Base-by-base conservation (phyloP, 2,329 filamentous ascomycete species). In the Sclerotinia trifoliorum region DNA sequence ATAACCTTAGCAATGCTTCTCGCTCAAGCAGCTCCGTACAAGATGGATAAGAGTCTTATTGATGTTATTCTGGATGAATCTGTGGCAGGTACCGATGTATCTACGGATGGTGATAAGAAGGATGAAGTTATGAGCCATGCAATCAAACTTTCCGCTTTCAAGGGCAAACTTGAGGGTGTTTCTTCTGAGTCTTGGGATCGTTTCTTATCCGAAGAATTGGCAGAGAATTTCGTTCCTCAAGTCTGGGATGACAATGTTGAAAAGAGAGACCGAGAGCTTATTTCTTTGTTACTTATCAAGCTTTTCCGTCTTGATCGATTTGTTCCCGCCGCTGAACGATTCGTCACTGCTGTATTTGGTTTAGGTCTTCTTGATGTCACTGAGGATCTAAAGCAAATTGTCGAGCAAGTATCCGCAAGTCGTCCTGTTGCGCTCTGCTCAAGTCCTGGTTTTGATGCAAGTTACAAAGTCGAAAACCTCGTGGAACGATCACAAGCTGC, bases 391-490 rank as follows among this genome's bases (percentile, higher is more conserved):
- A 89, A 90, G 77, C 88, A 91, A 69, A 94, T 95, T 24, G 91
- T 96, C 68, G 86, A 89, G 64, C 90, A 96, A 79, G 93, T 97
- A 65, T 90, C 89, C 7, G 89, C 94, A 42, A 92, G 88, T 44
- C 89, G 92, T 2, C 95, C 95, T 13, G 91, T 99, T 73, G 91
- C 95, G 4, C 86, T 99, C 48, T 94, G 94, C 75, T 99, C 95
- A 7, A 97, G 91, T 76, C 93, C 94, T 70, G 95, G 95, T 49
- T 99, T 99, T 78, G 95, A 99, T 80, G 96, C 96, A 66, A 97
- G 93, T 78, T 99, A 98, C 88, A 99, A 99, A 83, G 95, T 99
- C 70, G 95, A 99, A 79, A 93, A 90, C 70, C 84, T 99, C 66
- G 96, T 98, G 42, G 92, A 97, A 79, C 87, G 92, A 73, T 89